Percentiles rank a stretch among this genome's conserved stretches.
phyloP scores from a whole-genome alignment of 305 asterid species.

The Fraxinus angustifolia region DNA sequence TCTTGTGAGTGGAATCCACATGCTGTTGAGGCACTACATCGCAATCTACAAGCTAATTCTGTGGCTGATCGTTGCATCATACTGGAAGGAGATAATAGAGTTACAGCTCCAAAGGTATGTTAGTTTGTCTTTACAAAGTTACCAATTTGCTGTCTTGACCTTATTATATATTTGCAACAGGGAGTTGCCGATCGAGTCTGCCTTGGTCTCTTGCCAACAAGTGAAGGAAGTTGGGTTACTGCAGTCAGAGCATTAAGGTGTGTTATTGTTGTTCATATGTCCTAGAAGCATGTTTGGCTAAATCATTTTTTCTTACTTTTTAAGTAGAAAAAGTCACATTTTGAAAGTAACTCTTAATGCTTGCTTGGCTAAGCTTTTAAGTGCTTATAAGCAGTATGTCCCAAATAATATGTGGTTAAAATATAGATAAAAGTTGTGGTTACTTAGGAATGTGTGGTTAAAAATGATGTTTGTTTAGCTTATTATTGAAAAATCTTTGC shows the following conservation, averaged over 20 bases:
- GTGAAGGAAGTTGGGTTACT: conserved; percentile 86
- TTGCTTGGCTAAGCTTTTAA: background rate
- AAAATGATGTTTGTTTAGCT: background rate
- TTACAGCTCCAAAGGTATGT: conserved; percentile 80
- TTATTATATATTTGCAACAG: conserved; percentile 34
- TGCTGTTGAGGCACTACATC: conserved; percentile 84
- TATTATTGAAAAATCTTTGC: background rate
- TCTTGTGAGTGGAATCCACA: conserved; percentile 98
- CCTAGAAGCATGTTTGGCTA: background rate
- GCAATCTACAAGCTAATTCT: conserved; percentile 60
- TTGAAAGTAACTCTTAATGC: background rate
- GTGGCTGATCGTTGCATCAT: conserved; percentile 81
- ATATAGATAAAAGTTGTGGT: background rate
- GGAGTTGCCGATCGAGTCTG: conserved; percentile 93
- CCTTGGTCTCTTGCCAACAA: conserved; percentile 90
- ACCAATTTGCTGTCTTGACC: background rate
- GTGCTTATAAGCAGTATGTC: background rate
- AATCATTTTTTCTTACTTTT: background rate
- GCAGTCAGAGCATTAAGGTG: conserved; percentile 87
- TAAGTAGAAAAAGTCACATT: background rate
- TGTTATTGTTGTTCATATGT: conserved; percentile 12
- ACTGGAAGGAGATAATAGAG: conserved; percentile 88
- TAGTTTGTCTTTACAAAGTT: background rate
- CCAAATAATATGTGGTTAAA: background rate
- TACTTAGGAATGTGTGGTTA: background rate